Conservation (phyloP, 176 grass and related monocot genomes). For the Musa schizocarpa region DNA sequence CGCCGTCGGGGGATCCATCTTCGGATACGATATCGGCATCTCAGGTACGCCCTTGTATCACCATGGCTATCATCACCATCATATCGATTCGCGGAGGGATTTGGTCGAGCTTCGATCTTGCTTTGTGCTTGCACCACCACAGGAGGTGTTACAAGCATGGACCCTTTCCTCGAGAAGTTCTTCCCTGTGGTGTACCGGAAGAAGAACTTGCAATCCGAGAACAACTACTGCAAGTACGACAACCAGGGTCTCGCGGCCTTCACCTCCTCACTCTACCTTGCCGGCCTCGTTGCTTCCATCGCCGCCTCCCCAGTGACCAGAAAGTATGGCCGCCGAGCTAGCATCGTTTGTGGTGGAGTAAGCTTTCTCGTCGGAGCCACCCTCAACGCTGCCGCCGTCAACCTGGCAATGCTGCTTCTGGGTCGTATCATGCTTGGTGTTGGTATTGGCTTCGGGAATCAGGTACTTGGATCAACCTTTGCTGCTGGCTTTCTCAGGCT, state of each 20-base stretch:
- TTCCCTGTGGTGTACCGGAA: slow-evolving; percentile 54
- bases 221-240: slow-evolving; percentile 42
- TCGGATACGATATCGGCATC: slow-evolving; percentile 85
- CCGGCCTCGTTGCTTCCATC: slow-evolving; percentile 60
- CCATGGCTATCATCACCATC: neutral
- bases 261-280: slow-evolving; percentile 52
- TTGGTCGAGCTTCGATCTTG: neutral
- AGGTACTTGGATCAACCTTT: slow-evolving; percentile 25
- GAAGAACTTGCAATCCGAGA: slow-evolving; percentile 53
- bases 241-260: slow-evolving; percentile 23
- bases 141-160: slow-evolving; percentile 90
- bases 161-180: slow-evolving; percentile 84
- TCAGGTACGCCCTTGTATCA: slow-evolving; percentile 47
- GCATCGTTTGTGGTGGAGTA: slow-evolving; percentile 76
- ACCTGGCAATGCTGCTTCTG: slow-evolving; percentile 64
- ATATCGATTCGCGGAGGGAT: neutral
- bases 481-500: too few species aligned
- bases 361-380: slow-evolving; percentile 71
- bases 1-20: slow-evolving; percentile 72
- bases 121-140: slow-evolving; percentile 2
- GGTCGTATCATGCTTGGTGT: slow-evolving; percentile 87
- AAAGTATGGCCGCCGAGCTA: slow-evolving; percentile 75
- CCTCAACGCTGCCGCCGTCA: slow-evolving; percentile 54
- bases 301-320: slow-evolving; percentile 61
- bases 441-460: slow-evolving; percentile 81